Base-by-base conservation (phyloP, 163 green algal species). In the Coccomyxa subellipsoidea region DNA sequence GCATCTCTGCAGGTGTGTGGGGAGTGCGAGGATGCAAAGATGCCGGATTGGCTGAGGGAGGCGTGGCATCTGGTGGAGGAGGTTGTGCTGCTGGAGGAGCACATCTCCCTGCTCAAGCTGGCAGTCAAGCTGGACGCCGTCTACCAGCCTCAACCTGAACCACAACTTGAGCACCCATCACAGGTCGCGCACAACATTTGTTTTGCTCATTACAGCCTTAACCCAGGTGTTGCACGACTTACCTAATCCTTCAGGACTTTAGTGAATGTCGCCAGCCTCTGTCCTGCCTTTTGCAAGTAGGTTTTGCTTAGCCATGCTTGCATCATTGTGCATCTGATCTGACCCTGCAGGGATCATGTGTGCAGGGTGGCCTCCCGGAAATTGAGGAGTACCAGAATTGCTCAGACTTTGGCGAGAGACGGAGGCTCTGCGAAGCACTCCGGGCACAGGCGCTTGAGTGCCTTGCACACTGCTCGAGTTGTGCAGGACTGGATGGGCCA, bases 41-140 rank as follows among this genome's bases (percentile, higher is more conserved):
- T 38, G 15, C 72, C 79, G 9, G 23, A 59, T 25, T 31, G 29
- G 9, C 29, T 82, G 36, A 47, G 40, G 23, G 38, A 80, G 32
- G 79, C 66, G 4, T 86, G 83, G 83, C 31, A 39, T 35, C 79
- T 86, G n/a, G 76, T 79, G 12, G 38, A 84, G 54, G 83, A 86
- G 78, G 79, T 79, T 35, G n/a, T 80, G n/a, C 79, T 86, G 36
- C 39, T 40, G 39, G 83, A 86, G 38, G 79, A 73, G 38, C 47
- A 84, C 35, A 38, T 80, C n/a, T n/a, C 79, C 21, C 77, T 84
- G 35, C 34, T 86, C 31, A 86, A 86, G 83, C 79, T 86, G 21
- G 40, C 80, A 23, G 25, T 37, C 38, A 66, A 80, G 36, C 25
- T 86, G 21, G 75, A 86, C 8, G 66, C 66, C 66, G 1, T 73